phyloP scores from a whole-genome alignment of 2,329 filamentous ascomycete species.

The Alternaria arbusti region DNA sequence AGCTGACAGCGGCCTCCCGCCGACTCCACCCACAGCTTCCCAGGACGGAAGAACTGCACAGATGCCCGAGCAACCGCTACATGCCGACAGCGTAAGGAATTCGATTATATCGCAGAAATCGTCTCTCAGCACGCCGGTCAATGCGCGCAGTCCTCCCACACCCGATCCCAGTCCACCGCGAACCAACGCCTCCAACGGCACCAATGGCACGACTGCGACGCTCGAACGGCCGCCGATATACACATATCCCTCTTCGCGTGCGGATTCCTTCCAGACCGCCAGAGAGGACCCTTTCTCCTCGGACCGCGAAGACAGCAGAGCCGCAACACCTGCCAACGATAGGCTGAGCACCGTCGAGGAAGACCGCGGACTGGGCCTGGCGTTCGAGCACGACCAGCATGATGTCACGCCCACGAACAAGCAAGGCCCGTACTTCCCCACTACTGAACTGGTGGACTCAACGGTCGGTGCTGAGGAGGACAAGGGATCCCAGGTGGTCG shows the following conservation, averaged over 20 bases:
- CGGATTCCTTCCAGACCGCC: slow-evolving; percentile 57
- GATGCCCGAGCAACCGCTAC: slow-evolving; percentile 35
- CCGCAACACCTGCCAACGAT: slow-evolving; percentile 34
- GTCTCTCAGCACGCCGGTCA: slow-evolving; percentile 50
- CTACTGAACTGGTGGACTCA: slow-evolving; percentile 12
- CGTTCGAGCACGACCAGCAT: slow-evolving; percentile 41
- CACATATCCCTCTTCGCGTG: slow-evolving; percentile 50
- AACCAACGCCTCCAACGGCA: slow-evolving; percentile 26
- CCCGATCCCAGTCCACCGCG: slow-evolving; percentile 48
- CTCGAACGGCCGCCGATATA: slow-evolving; percentile 36
- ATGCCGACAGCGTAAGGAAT: slow-evolving; percentile 49
- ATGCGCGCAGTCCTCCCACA: slow-evolving; percentile 49
- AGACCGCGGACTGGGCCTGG: slow-evolving; percentile 43
- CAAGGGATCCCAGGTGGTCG: slow-evolving; percentile 27
- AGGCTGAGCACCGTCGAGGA: slow-evolving; percentile 39
- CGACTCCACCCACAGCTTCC: slow-evolving; percentile 53
- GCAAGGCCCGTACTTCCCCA: slow-evolving; percentile 16
- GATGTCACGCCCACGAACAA: slow-evolving; percentile 43
- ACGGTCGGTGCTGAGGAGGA: slow-evolving; percentile 18
- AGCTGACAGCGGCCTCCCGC: slow-evolving; percentile 50
- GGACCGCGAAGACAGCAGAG: slow-evolving; percentile 39
- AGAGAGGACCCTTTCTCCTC: slow-evolving; percentile 49
- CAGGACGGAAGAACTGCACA: slow-evolving; percentile 36
- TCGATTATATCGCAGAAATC: slow-evolving; percentile 50
- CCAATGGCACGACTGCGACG: not conserved